Base-by-base conservation (phyloP, 305 asterid species). In the Rubia balearica region DNA sequence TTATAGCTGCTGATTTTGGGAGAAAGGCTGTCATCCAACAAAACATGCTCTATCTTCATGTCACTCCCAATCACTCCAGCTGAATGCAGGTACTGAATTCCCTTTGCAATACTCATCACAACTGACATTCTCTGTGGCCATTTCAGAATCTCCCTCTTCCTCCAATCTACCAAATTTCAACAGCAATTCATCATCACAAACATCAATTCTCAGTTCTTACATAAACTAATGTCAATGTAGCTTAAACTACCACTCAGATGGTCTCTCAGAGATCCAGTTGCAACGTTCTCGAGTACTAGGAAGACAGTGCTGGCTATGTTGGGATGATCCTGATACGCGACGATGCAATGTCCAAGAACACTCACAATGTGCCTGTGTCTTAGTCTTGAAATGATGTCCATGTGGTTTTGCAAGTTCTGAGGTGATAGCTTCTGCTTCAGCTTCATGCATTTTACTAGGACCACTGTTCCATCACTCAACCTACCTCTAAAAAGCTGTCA, bases 111-210 rank as follows among this genome's bases (percentile, higher is more conserved):
- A 5, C 91, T 96, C 92, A 89, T 83, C 6, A 89, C 68, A 67
- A 94, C 83, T 30, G 83, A 83, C 85, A 89, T 91, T 78, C 99
- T 82, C 80, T 91, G 97, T 8, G 99, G 99, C 99, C 99, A 94
- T 80, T 91, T 91, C 79, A 94, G 59, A 51, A 82, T 68, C 30
- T 91, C 97, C 66, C 91, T 83, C 73, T 84, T 89, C 68, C 93
- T 89, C 97, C 97, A 86, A 79, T 94, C 99, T 91, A 68, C 33
- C 62, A 21, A 62, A 30, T 62, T 65, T 19, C 61, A 43, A 48
- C 8, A 69, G 3, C 17, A 53, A 40, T 12, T 42, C 36, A 33
- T 71, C 40, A 19, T 8, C 24, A n/a, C 4, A 56, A 56, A 56
- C 61, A 60, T 36, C 49, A 65, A 14, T 51, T 0, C 6, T 21